A percentile compares a stretch with the other conserved stretches of the same genome.
Evolutionary conservation across 805 yeast species (phyloP).

Genomic region (Saccharomycopsis amapae): DNA sequence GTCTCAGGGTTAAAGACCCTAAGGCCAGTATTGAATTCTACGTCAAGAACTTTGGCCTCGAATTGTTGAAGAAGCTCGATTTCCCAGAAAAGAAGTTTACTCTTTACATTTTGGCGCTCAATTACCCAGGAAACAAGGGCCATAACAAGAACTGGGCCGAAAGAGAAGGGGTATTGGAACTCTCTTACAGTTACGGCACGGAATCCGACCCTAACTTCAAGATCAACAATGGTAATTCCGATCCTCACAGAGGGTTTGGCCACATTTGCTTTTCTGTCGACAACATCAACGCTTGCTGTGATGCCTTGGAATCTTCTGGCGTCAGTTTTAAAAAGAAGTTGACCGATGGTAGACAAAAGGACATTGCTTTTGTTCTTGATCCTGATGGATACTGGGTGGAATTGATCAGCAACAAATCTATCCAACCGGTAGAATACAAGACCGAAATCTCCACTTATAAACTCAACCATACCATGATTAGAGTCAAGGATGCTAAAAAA

Average conservation of each 20-base stretch:
- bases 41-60: conserved; percentile 66
- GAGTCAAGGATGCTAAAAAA: conserved; percentile 76
- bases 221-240: conserved; percentile 75
- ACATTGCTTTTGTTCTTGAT: conserved; percentile 91
- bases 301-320: conserved; percentile 45
- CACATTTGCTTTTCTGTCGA: conserved; percentile 87
- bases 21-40: conserved; percentile 66
- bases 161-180: conserved; percentile 68
- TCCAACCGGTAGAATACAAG: conserved; percentile 34
- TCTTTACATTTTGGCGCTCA: conserved; percentile 61
- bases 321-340: conserved; percentile 78
- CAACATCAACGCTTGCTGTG: conserved; percentile 59
- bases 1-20: conserved; percentile 80
- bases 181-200: conserved; percentile 74
- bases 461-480: conserved; percentile 87
- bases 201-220: conserved; percentile 50
- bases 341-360: conserved; percentile 83
- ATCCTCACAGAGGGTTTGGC: conserved; percentile 86
- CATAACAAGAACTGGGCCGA: conserved; percentile 32
- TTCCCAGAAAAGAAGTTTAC: conserved; percentile 52
- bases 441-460: conserved; percentile 37
- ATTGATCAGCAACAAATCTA: conserved; percentile 53
- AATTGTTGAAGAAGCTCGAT: conserved; percentile 44
- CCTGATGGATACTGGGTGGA: conserved; percentile 98
- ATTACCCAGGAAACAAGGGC: conserved; percentile 28